These are phyloP conservation scores for Pseudozyma tsukubaensis DNA, from an alignment of 1,284 basidiomycete species.

Conservation along the genomic window DNA sequence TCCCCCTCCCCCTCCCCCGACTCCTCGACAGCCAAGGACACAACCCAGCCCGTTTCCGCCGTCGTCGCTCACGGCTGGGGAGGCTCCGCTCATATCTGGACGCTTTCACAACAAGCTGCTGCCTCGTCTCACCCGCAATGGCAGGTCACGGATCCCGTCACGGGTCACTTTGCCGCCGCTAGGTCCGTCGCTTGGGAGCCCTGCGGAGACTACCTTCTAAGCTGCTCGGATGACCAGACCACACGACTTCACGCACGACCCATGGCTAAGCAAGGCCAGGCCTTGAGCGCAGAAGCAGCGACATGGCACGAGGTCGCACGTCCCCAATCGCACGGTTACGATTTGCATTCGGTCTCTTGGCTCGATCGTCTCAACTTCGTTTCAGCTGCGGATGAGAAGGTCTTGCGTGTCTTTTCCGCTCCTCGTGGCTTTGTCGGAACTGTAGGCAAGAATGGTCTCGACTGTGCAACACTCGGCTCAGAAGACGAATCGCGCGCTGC, in stretches of 20 bases:
- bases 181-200: slow-evolving; percentile 62
- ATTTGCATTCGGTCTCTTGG: slow-evolving; percentile 58
- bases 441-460: slow-evolving; percentile 34
- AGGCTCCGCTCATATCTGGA: slow-evolving; percentile 64
- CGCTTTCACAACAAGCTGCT: slow-evolving; percentile 2
- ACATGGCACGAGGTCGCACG: slow-evolving; percentile 67
- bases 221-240: slow-evolving; percentile 61
- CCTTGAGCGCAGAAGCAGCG: slow-evolving; percentile 6
- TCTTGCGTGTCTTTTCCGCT: slow-evolving; percentile 65
- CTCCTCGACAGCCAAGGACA: no score
- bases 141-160: slow-evolving; percentile 39
- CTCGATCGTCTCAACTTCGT: slow-evolving; percentile 63
- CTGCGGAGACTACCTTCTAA: slow-evolving; percentile 60
- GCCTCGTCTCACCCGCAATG: slow-evolving; percentile 16
- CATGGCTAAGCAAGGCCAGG: slow-evolving; percentile 17
- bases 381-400: slow-evolving; percentile 67
- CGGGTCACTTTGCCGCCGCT: slow-evolving; percentile 60
- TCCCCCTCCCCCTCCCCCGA: no score
- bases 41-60: slow-evolving; percentile 17
- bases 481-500: slow-evolving; percentile 38
- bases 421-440: slow-evolving; percentile 61
- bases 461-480: slow-evolving; percentile 36
- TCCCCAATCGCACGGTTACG: slow-evolving; percentile 67
- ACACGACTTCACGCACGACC: slow-evolving; percentile 59
- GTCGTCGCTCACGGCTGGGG: slow-evolving; percentile 64